These are phyloP conservation scores for Cardiospermum halicacabum DNA, from an alignment of 345 rosid species.

Conservation along the genomic window DNA sequence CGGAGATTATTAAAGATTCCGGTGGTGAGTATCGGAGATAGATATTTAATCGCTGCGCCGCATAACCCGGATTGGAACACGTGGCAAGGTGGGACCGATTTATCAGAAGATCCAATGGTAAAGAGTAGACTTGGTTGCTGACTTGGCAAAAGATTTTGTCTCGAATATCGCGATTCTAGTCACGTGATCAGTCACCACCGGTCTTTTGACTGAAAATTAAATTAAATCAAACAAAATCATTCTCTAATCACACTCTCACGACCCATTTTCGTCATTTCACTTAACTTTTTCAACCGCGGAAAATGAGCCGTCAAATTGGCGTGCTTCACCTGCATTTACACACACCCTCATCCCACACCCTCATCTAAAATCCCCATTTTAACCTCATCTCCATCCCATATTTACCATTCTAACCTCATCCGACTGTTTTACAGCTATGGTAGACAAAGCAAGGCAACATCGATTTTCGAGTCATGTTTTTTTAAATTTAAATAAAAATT, in stretches of 20 bases:
- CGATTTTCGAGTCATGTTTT: slow-evolving; percentile 18
- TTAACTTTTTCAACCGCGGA: too few relatives aligned
- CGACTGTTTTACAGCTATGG: slow-evolving; percentile 20
- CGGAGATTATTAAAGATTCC: slow-evolving; percentile 2
- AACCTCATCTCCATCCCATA: not conserved
- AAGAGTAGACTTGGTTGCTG: slow-evolving; percentile 22
- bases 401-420: not conserved
- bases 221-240: not conserved
- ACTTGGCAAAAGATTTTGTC: slow-evolving; percentile 27
- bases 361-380: slow-evolving; percentile 7
- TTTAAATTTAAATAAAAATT: not conserved
- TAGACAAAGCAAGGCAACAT: slow-evolving; percentile 35
- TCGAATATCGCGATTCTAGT: slow-evolving; percentile 30
- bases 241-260: too few relatives aligned
- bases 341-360: too few relatives aligned
- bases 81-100: slow-evolving; percentile 13
- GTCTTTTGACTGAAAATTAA: slow-evolving; percentile 33
- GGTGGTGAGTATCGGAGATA: not conserved
- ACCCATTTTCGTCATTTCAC: slow-evolving; percentile 21
- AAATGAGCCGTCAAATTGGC: slow-evolving; percentile 17
- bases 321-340: not conserved
- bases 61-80: slow-evolving; percentile 24
- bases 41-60: slow-evolving; percentile 41
- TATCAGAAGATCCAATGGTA: slow-evolving; percentile 12
- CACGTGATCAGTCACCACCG: slow-evolving; percentile 39